phyloP scores from a whole-genome alignment of 1,284 basidiomycete species.

The Testicularia cyperi region DNA sequence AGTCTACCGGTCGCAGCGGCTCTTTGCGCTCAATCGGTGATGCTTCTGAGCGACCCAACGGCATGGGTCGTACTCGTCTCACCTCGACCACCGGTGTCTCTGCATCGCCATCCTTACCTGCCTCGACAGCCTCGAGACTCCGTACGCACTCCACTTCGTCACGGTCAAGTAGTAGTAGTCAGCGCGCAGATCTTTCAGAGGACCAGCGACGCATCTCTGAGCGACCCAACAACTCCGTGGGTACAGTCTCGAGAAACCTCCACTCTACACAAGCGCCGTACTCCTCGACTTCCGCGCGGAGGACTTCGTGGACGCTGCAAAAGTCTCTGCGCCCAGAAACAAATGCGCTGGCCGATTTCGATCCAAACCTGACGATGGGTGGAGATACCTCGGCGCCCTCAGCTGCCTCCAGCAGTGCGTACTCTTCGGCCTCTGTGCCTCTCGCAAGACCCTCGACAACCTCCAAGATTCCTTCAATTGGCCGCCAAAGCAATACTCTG shows the following conservation, averaged over 20 bases:
- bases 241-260: constrained; percentile 1
- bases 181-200: too few relatives aligned
- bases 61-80: constrained; percentile 13
- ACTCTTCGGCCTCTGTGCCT: too few relatives aligned
- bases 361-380: constrained; percentile 6
- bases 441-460: constrained; percentile 23
- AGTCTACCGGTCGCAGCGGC: constrained; percentile 7
- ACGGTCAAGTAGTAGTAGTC: too few relatives aligned
- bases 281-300: constrained; percentile 6
- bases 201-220: constrained; percentile 1
- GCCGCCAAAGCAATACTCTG: constrained; percentile 10
- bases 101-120: constrained; percentile 3
- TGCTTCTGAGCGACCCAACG: background rate
- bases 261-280: too few relatives aligned
- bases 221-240: constrained; percentile 7
- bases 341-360: constrained; percentile 13
- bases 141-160: constrained; percentile 26
- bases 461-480: constrained; percentile 32
- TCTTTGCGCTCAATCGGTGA: background rate
- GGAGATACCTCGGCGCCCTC: background rate
- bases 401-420: background rate
- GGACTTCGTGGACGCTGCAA: constrained; percentile 24
- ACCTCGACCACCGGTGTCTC: constrained; percentile 18
- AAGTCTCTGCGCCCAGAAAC: constrained; percentile 6
- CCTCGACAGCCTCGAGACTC: constrained; percentile 7